Evolutionary conservation across 2,329 filamentous ascomycete genomes (phyloP).

Genomic region (Paraconiothyrium sp.): DNA sequence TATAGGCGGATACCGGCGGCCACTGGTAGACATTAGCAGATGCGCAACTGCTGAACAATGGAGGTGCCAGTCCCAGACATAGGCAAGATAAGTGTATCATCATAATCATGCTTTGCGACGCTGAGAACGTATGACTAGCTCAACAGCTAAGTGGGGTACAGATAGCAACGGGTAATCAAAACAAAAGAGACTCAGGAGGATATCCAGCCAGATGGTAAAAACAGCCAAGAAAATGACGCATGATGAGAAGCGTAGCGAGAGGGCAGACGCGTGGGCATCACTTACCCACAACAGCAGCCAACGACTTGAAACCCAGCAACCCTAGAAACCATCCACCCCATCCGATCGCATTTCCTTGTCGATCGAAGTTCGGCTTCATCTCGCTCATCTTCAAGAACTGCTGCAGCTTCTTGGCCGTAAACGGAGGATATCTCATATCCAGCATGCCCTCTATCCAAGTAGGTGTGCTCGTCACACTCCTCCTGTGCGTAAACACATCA

Average conservation of each 20-base stretch:
- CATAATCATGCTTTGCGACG: neutral
- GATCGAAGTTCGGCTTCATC: slow-evolving; percentile 68
- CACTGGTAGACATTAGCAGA: slow-evolving; percentile 34
- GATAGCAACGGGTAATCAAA: neutral
- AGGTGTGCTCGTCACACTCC: slow-evolving; percentile 69
- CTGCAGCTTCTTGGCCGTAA: slow-evolving; percentile 63
- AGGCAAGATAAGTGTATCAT: neutral
- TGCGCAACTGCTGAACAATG: neutral
- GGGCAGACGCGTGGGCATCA: slow-evolving; percentile 20
- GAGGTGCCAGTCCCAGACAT: neutral
- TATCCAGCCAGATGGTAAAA: neutral
- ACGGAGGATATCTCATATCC: slow-evolving; percentile 72
- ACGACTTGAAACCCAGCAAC: slow-evolving; percentile 40
- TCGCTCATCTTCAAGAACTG: slow-evolving; percentile 61
- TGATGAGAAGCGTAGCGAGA: neutral
- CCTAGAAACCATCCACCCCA: slow-evolving; percentile 47
- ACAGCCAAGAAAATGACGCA: neutral
- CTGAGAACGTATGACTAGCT: neutral
- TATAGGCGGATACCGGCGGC: slow-evolving; percentile 41
- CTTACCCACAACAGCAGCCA: slow-evolving; percentile 46
- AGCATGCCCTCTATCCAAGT: slow-evolving; percentile 74
- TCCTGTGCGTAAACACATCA: slow-evolving; percentile 72
- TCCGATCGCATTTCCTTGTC: slow-evolving; percentile 57
- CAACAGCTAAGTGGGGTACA: neutral
- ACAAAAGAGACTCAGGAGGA: neutral